Base-by-base conservation (phyloP, 192 early-diverging fungal species). In the Podila epigama region DNA sequence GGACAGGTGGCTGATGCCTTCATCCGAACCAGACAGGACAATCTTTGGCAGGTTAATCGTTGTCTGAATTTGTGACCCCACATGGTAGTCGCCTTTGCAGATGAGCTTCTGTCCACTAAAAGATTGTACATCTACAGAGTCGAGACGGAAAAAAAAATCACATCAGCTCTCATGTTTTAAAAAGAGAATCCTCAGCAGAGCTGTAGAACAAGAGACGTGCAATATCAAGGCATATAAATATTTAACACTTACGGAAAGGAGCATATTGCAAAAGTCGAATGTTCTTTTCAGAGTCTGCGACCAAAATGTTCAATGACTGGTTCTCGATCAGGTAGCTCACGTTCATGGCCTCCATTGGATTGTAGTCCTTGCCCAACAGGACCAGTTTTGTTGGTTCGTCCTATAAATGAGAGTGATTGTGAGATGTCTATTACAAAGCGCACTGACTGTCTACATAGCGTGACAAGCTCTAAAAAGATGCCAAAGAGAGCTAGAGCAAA, bases 381-480 rank as follows among this genome's bases (percentile, higher is more conserved):
- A 84, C 85, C 28, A 99, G 68, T 58, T 96, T 95, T 1, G 97
- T 88, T 9, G 97, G 98, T 34, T 95, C 95, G 53, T 97, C 94
- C 89, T 93, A 71, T 29, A 37, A 20, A 41, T 42, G 3, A 69
- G n/a, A 34, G 51, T 9, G 35, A 2, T 57, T 37, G 8, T 9
- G 13, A 13, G 31, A 2, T 56, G 4, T 33, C 25, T 33, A 61
- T 22, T 61, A 27, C 32, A 12, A 12, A n/a, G n/a, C n/a, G n/a
- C n/a, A n/a, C n/a, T n/a, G n/a, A n/a, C n/a, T n/a, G n/a, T n/a
- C n/a, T n/a, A n/a, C n/a, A n/a, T n/a, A n/a, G n/a, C n/a, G n/a
- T n/a, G n/a, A n/a, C n/a, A n/a, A n/a, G n/a, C n/a, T n/a, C n/a
- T n/a, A 32, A 4, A 39, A 20, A 42, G 33, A 57, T 16, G 57